Evolutionary conservation across 441 rosid species (phyloP), one percentile per base, ranked within the genome.

Genomic region (Pelargonium fulgidum): DNA sequence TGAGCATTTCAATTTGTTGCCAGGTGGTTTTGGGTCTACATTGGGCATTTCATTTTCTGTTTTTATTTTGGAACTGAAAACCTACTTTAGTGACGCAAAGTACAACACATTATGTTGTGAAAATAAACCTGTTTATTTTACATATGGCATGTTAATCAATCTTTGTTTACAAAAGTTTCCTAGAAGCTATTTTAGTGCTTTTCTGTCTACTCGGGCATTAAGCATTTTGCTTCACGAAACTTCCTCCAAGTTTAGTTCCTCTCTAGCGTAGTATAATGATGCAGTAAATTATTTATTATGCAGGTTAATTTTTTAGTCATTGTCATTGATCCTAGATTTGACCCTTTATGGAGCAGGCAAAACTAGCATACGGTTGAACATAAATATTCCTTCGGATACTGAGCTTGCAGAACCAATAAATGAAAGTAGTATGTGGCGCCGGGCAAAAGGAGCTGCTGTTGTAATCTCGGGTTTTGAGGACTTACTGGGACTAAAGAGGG

Each of bases 341-440:
- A 47, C 73, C 10, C 58, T 67, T 65, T 77, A 47, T 80, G 68
- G 63, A 68, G 80, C 88, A 94, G 99, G 99, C 72, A 83, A 79
- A 77, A 75, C 86, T 68, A 81, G 88, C 81, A 77, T 92, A 71
- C 74, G 73, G 77, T 58, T 95, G 64, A 86, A 83, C 66, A 74
- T 95, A 68, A 85, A 87, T 71, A 78, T 90, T 70, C 98, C 97
- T 58, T 59, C 50, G 9, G 85, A 84, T 76, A 81, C 83, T 1
- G 92, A 88, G 80, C 85, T 92, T 56, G 90, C 84, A 69, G 96
- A 92, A 78, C 86, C 89, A 65, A 69, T 95, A 75, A 84, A 88
- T 72, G 92, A 95, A 83, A 84, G 85, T 70, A 84, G 90, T 70
- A 81, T 89, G 78, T 89, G 93, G 98, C 80, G 90, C 66, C 99